Evolutionary conservation across 2,329 filamentous ascomycete genomes (phyloP).

Genomic region (Colletotrichum sp.): DNA sequence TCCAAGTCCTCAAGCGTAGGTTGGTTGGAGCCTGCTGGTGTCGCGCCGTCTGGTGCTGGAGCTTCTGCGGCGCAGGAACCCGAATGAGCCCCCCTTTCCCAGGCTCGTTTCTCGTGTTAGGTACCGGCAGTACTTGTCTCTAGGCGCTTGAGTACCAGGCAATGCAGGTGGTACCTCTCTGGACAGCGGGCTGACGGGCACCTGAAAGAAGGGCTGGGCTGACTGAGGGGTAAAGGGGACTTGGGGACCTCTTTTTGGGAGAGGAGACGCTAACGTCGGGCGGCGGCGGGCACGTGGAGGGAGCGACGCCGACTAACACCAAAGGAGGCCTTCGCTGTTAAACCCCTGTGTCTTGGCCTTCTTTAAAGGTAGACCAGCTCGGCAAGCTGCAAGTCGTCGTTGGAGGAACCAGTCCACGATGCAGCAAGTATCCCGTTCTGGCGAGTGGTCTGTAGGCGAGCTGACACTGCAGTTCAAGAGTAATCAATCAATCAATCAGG

Average conservation of each 20-base stretch:
- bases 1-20: background rate
- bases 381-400: background rate
- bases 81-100: background rate
- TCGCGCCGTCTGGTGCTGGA: background rate
- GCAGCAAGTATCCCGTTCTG: background rate
- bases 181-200: background rate
- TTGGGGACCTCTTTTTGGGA: background rate
- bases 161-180: background rate
- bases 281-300: conserved; percentile 4
- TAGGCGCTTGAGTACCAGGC: background rate
- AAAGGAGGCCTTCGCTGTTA: background rate
- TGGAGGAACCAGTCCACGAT: background rate
- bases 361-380: background rate
- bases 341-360: background rate
- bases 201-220: background rate
- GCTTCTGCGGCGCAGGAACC: background rate
- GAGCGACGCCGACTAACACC: background rate
- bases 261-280: conserved; percentile 2
- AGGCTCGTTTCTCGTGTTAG: background rate
- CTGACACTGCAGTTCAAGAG: background rate
- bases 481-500: background rate
- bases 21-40: background rate
- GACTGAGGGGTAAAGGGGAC: background rate
- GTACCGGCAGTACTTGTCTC: background rate
- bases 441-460: background rate